Base-by-base conservation (phyloP, 1,139 yeast genomes). In the Suhomyces anneliseae region DNA sequence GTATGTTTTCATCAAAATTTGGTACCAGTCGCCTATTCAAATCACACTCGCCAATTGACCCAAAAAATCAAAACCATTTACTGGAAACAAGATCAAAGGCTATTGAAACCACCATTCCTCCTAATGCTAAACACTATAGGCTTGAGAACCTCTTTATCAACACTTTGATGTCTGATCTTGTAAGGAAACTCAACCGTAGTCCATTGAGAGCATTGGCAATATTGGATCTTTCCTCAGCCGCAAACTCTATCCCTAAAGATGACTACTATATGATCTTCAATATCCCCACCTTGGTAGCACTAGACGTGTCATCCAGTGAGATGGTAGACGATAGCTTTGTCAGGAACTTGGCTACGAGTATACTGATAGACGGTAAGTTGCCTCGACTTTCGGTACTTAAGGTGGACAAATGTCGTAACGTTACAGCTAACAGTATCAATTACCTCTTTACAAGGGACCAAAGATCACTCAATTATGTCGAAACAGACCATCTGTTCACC, bases 91-190 rank as follows among this genome's bases (percentile, higher is more conserved):
- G 58, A 3, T 47, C 41, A 11, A 36, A 39, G 34, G 54, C 53
- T 7, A 46, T 49, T 4, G 52, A 43, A 33, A 27, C 33, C 15
- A 40, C 47, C 26, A 14, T 44, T 10, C 42, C 53, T 36, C 52
- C 54, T 11, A 27, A 35, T 8, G 27, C 43, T 8, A 34, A 40
- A 1, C 37, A 43, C 31, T 53, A 55, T 38, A 54, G 79, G 36
- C 43, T 74, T 15, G 79, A 73, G 40, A 71, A 67, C 41, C 33
- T 74, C 4, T 71, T 69, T 50, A 53, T 58, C 15, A 72, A 73
- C 45, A 54, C 65, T 3, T 44, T 53, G 19, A 45, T 70, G 3
- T 31, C 47, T 9, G 65, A 67, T 26, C 46, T 70, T 5, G 52
- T 55, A 1, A 9, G 42, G 6, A 56, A 58, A 40, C 42, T 67